Percentiles rank a stretch among this genome's conserved stretches.
These are phyloP conservation scores for Eucalyptus cloeziana DNA, from an alignment of 345 rosid genomes.

Conservation along the genomic window DNA sequence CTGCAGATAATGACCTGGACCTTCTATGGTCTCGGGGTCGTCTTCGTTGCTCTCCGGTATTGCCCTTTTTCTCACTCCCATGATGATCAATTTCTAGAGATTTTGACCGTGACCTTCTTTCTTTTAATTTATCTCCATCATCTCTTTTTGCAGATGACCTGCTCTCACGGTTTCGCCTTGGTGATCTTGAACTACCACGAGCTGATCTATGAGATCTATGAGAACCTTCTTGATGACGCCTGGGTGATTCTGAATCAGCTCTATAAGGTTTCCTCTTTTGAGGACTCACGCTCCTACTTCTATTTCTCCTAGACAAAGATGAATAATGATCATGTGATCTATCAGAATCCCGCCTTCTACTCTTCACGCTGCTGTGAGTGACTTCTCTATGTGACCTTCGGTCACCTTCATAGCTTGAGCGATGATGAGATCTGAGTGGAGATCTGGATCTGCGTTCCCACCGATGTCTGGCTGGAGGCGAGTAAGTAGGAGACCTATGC, in stretches of 20 bases:
- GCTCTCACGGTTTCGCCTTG: conserved; percentile 31
- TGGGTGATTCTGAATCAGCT: conserved; percentile 50
- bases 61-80: conserved; percentile 19
- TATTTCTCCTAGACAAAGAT: conserved; percentile 56
- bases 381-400: conserved; percentile 42
- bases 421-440: conserved; percentile 41
- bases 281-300: conserved; percentile 68
- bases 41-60: conserved; percentile 21
- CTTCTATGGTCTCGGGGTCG: conserved; percentile 21
- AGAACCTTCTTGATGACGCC: conserved; percentile 35
- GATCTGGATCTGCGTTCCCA: conserved; percentile 67
- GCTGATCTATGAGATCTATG: conserved; percentile 46
- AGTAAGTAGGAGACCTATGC: conserved; percentile 58
- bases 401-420: conserved; percentile 48
- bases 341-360: conserved; percentile 35
- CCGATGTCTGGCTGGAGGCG: conserved; percentile 46
- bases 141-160: conserved; percentile 44
- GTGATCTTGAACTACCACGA: conserved; percentile 44
- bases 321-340: conserved; percentile 49
- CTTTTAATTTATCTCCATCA: conserved; percentile 22
- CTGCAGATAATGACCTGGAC: conserved; percentile 53
- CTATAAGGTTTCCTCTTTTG: conserved; percentile 33
- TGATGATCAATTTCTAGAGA: conserved; percentile 23
- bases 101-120: conserved; percentile 43
- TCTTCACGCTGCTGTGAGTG: conserved; percentile 33